Percentiles rank a stretch among this genome's conserved stretches.
Conservation (phyloP, 768 basidiomycete genomes). For the Calocera cornea region DNA sequence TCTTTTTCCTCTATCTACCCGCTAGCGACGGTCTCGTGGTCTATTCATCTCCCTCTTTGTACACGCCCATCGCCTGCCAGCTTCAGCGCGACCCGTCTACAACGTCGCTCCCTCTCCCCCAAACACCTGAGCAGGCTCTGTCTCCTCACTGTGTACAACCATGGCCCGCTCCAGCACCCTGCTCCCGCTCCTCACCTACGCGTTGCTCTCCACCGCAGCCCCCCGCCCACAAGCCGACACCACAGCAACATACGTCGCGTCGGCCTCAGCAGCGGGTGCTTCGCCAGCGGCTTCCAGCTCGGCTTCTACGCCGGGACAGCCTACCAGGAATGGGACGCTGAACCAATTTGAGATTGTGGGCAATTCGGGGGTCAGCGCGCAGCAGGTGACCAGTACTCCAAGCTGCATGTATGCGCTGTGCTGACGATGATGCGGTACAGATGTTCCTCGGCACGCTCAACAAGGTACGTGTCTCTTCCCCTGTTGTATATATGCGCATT, state of each 20-base stretch:
- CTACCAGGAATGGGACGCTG: slow-evolving; percentile 7
- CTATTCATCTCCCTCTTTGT: too few relatives aligned
- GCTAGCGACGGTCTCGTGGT: too few relatives aligned
- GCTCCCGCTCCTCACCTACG: not conserved
- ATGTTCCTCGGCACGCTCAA: slow-evolving; percentile 14
- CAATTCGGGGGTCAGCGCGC: slow-evolving; percentile 12
- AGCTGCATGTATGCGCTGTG: not conserved
- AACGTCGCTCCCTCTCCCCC: too few relatives aligned
- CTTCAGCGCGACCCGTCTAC: too few relatives aligned
- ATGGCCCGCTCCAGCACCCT: not conserved
- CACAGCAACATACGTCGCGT: not conserved
- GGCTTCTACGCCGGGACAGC: slow-evolving; percentile 5
- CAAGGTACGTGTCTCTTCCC: slow-evolving; percentile 8
- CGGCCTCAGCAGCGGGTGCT: not conserved
- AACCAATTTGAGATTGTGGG: slow-evolving; percentile 13
- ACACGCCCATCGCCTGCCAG: too few relatives aligned
- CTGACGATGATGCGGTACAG: not conserved
- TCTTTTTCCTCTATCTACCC: too few relatives aligned
- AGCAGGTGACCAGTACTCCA: slow-evolving; percentile 8
- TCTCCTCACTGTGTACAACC: too few relatives aligned
- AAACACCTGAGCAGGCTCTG: too few relatives aligned
- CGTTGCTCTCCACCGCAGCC: not conserved
- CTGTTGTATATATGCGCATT: too few relatives aligned
- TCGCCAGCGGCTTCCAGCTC: not conserved
- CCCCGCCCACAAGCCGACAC: not conserved